phyloP scores from a whole-genome alignment of 345 rosid genomes.

The Atalantia buxifolia region DNA sequence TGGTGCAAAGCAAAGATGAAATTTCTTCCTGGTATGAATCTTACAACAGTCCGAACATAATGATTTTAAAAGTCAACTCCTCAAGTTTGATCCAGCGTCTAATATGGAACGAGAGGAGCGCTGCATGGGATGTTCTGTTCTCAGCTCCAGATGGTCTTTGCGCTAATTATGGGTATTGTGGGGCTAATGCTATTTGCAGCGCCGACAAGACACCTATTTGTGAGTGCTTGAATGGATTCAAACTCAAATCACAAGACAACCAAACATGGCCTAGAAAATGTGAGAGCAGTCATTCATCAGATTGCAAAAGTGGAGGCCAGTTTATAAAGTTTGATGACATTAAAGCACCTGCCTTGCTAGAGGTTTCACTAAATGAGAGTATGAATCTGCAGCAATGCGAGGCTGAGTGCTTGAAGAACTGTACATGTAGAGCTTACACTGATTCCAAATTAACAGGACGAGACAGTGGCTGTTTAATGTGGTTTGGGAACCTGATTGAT shows the following conservation, averaged over 20 bases:
- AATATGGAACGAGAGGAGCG: conserved; percentile 8
- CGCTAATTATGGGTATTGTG: conserved; percentile 18
- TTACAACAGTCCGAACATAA: not conserved
- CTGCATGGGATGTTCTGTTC: conserved; percentile 8
- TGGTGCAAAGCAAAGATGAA: conserved; percentile 10
- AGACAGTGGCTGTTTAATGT: conserved; percentile 30
- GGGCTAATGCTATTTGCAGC: conserved; percentile 13
- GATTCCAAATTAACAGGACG: conserved; percentile 5
- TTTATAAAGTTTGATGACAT: not conserved
- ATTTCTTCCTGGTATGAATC: conserved; percentile 15
- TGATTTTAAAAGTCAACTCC: not conserved
- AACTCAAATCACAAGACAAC: conserved; percentile 18
- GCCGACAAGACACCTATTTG: conserved; percentile 19
- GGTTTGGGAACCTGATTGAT: conserved; percentile 33
- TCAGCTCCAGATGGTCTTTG: conserved; percentile 28
- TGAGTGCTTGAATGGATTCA: conserved; percentile 27
- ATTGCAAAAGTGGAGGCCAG: not conserved
- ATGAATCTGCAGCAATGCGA: conserved; percentile 22
- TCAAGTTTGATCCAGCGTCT: not conserved
- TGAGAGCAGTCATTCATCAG: not conserved
- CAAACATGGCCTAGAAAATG: not conserved
- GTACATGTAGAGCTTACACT: conserved; percentile 31
- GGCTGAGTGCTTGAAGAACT: conserved; percentile 21
- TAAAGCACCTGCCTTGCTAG: conserved; percentile 2
- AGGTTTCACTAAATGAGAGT: conserved; percentile 3